phyloP scores from a whole-genome alignment of 108 stramenopile species.

The Cyclostephanos tholiformis region DNA sequence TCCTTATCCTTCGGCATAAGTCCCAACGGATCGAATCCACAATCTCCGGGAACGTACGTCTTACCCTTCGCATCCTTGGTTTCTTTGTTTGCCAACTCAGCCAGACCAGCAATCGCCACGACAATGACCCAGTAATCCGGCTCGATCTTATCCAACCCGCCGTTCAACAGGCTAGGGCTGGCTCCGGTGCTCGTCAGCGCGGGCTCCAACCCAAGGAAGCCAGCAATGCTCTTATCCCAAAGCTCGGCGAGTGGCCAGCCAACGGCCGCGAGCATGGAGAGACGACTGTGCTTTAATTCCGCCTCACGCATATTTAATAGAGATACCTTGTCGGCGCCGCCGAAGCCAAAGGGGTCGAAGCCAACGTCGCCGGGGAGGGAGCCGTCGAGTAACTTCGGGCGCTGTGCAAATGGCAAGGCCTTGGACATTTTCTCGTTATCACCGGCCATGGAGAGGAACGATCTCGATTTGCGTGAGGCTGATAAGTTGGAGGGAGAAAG shows the following conservation, averaged over 20 bases:
- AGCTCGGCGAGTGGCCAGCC: conserved; percentile 90
- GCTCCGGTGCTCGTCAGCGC: conserved; percentile 70
- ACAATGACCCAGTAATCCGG: conserved; percentile 77
- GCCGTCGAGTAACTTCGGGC: conserved; percentile 80
- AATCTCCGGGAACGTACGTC: conserved; percentile 73
- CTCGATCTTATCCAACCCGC: conserved; percentile 86
- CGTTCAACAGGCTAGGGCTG: conserved; percentile 84
- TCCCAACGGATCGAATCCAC: conserved; percentile 76
- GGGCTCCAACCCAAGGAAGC: conserved; percentile 55
- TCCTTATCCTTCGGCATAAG: conserved; percentile 73
- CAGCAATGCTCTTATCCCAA: conserved; percentile 71
- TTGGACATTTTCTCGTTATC: conserved; percentile 59
- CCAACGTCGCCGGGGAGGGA: conserved; percentile 80
- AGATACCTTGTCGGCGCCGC: conserved; percentile 63
- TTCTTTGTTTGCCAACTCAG: conserved; percentile 67
- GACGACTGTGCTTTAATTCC: conserved; percentile 82
- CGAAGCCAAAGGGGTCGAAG: conserved; percentile 85
- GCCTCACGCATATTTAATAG: conserved; percentile 85
- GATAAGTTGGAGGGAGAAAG: conserved; percentile 9
- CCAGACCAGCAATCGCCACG: conserved; percentile 61
- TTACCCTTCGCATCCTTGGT: conserved; percentile 71
- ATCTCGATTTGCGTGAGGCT: conserved; percentile 1
- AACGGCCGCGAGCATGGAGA: conserved; percentile 90
- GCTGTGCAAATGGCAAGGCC: conserved; percentile 74
- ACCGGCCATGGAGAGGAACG: conserved; percentile 25